Base-by-base conservation (phyloP, 2,329 filamentous ascomycete species). In the Scytalidium lignicola region DNA sequence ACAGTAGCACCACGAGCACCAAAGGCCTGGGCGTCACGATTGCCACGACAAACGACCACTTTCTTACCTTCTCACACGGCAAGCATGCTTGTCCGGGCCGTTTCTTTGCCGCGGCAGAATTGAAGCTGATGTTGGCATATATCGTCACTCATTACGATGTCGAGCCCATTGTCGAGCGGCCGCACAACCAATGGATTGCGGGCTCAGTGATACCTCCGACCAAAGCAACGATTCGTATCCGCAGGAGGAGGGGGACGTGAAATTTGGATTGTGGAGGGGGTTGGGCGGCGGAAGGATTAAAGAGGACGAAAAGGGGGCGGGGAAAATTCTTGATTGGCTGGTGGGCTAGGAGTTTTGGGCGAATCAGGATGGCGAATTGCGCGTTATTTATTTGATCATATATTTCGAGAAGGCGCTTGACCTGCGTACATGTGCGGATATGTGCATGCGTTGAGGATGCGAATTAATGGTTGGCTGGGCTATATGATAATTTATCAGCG, bases 111-210 rank as follows among this genome's bases (percentile, higher is more conserved):
- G 22, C 57, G 2, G 54, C 56, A 17, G 56, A 61, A 37, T 22
- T 61, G 17, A 61, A 61, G 44, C 48, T 59, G 1, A 52, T 61
- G n/a, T 47, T 61, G 7, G 58, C 57, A 2, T 59, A 61, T 42
- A 51, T 61, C 22, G 52, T 55, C 2, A 43, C 51, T 2, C 56
- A 59, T 32, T 60, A 60, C 44, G 54, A 60, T 10, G 55, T 60
- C 18, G 49, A 58, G 41, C 44, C 50, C 4, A 39, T 54, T 4
- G 23, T 41, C 3, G 18, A n/a, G 2, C 41, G 55, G 12, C 53
- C 55, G 2, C 32, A 44, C 7, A 56, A 55, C 42, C 12, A 15
- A 15, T 46, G 44, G 26, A 47, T 56, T 6, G 53, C 46, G 9
- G 48, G 41, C n/a, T 37, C 47, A 8, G 50, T 55, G 19, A 12